phyloP scores from a whole-genome alignment of 345 rosid species.

The Punica granatum region DNA sequence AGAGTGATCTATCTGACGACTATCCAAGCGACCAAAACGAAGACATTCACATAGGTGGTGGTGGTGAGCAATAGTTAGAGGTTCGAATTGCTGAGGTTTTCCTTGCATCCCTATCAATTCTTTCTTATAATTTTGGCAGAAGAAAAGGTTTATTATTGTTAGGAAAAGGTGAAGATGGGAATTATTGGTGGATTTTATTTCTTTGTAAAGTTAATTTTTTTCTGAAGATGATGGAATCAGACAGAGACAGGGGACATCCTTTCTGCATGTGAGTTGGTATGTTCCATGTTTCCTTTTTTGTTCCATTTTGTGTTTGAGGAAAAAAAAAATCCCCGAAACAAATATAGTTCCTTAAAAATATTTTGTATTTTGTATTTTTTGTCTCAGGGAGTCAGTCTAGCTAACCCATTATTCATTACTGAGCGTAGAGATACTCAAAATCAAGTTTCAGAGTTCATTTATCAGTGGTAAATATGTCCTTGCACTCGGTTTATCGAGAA shows the following conservation, averaged over 20 bases:
- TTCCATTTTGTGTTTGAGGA: no score
- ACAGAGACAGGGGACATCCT: not conserved
- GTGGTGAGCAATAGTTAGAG: not conserved
- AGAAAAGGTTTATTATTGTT: not conserved
- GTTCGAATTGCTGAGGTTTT: not conserved
- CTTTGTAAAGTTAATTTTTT: not conserved
- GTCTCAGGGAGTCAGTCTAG: no score
- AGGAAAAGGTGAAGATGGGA: not conserved
- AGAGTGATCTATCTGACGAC: conserved; percentile 34
- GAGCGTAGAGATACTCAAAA: no score
- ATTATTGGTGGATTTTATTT: not conserved
- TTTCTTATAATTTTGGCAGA: not conserved
- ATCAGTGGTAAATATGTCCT: no score
- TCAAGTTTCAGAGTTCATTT: no score
- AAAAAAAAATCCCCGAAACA: no score
- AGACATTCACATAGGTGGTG: conserved; percentile 12
- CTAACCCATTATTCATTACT: no score
- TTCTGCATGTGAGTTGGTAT: not conserved
- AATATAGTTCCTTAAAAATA: no score
- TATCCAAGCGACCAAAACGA: conserved; percentile 41
- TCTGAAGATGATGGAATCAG: not conserved
- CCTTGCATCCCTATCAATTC: not conserved
- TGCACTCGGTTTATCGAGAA: no score
- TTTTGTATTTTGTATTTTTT: no score
- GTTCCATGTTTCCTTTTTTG: not conserved